Evolutionary conservation across 192 early-diverging fungal genomes (phyloP).

Genomic region (Linnemannia zychae): DNA sequence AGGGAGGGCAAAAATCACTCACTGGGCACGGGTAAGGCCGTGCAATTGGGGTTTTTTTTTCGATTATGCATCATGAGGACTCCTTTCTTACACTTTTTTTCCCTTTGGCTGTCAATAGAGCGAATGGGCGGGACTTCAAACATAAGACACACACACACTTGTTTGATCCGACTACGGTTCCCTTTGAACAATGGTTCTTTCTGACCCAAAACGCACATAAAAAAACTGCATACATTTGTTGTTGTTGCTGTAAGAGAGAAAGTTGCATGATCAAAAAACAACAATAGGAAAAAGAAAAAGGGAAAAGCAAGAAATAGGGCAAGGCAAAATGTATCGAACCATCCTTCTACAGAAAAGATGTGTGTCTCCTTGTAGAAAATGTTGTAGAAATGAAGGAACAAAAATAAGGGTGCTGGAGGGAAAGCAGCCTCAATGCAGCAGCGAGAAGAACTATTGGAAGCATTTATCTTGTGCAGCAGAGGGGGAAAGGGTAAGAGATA

Average conservation of each 20-base stretch:
- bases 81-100: neutral
- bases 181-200: neutral
- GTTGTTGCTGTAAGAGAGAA: neutral
- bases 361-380: neutral
- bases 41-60: neutral
- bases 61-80: constrained; percentile 3
- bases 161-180: neutral
- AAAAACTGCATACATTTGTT: constrained; percentile 3
- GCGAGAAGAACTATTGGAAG: too few species aligned
- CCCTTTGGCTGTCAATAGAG: neutral
- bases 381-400: neutral
- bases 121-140: neutral
- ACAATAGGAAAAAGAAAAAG: neutral
- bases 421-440: neutral
- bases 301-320: neutral
- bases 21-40: neutral
- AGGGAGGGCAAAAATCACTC: neutral
- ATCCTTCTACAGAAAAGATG: neutral
- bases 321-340: neutral
- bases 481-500: too few species aligned
- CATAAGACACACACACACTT: neutral
- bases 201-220: neutral
- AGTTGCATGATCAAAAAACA: constrained; percentile 4
- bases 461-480: too few species aligned
- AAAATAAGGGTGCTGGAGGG: neutral